Conservation (phyloP, 2,329 filamentous ascomycete species). For the Colletotrichum nymphaeae region DNA sequence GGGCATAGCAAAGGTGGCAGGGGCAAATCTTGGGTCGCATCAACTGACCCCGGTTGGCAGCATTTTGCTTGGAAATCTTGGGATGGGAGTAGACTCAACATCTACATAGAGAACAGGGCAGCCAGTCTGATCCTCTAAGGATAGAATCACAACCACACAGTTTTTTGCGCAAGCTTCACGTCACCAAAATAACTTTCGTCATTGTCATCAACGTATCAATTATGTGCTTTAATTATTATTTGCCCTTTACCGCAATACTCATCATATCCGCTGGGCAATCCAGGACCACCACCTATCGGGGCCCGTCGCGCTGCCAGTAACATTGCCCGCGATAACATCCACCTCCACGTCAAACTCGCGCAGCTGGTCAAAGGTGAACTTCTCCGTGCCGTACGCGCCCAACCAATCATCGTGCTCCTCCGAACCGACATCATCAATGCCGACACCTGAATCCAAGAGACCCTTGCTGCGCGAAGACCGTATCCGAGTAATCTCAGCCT, state of each 20-base stretch:
- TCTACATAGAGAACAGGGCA: conserved; percentile 43
- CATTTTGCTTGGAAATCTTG: conserved; percentile 21
- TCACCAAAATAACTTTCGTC: not conserved
- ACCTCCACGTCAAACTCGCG: conserved; percentile 85
- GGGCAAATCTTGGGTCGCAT: conserved; percentile 35
- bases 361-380: conserved; percentile 85
- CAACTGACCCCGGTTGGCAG: conserved; percentile 34
- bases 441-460: conserved; percentile 84
- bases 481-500: conserved; percentile 84
- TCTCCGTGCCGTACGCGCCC: conserved; percentile 80
- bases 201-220: not conserved
- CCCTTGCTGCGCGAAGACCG: conserved; percentile 82
- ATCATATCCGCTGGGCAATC: conserved; percentile 74
- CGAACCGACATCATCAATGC: conserved; percentile 67
- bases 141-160: conserved; percentile 5
- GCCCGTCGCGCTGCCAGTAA: conserved; percentile 72
- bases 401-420: conserved; percentile 87
- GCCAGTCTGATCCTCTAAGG: not conserved
- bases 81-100: conserved; percentile 54
- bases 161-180: not conserved
- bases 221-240: conserved; percentile 9
- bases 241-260: conserved; percentile 19
- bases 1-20: conserved; percentile 25
- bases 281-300: conserved; percentile 91
- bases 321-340: conserved; percentile 81